Conservation (phyloP, 2,329 filamentous ascomycete species). For the Teratosphaeria epicoccoides region DNA sequence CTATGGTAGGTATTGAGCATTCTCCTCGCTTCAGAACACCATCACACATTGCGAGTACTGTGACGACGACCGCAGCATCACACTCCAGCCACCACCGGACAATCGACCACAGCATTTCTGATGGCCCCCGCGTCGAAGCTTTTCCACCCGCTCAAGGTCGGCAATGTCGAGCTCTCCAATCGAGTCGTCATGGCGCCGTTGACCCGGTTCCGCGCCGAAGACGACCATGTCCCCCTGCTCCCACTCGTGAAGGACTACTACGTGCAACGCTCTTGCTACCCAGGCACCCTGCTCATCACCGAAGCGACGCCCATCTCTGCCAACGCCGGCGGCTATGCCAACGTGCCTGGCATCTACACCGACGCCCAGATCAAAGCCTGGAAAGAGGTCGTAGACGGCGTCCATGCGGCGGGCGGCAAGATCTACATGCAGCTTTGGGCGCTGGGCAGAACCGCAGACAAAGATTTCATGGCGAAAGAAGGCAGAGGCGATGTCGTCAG, state of each 20-base stretch:
- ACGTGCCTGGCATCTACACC: constrained; percentile 19
- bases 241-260: constrained; percentile 24
- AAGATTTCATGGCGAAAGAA: constrained; percentile 17
- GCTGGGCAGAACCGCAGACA: constrained; percentile 38
- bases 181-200: constrained; percentile 48
- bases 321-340: constrained; percentile 19
- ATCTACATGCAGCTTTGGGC: constrained; percentile 40
- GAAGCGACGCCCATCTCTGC: constrained; percentile 28
- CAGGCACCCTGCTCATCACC: constrained; percentile 25
- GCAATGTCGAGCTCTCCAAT: constrained; percentile 31
- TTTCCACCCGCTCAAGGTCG: constrained; percentile 34
- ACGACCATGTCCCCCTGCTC: constrained; percentile 27
- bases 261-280: constrained; percentile 20
- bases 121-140: constrained; percentile 13
- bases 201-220: constrained; percentile 38
- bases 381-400: constrained; percentile 41
- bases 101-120: no score
- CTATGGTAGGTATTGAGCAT: neutral
- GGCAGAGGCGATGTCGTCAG: constrained; percentile 23
- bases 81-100: neutral
- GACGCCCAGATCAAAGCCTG: constrained; percentile 37
- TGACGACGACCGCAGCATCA: neutral
- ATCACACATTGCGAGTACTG: neutral
- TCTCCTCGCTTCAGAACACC: neutral
- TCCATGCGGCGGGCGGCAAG: constrained; percentile 41